Evolutionary conservation across 208 protist genomes (phyloP).

Genomic region (Phytomonas francai): DNA sequence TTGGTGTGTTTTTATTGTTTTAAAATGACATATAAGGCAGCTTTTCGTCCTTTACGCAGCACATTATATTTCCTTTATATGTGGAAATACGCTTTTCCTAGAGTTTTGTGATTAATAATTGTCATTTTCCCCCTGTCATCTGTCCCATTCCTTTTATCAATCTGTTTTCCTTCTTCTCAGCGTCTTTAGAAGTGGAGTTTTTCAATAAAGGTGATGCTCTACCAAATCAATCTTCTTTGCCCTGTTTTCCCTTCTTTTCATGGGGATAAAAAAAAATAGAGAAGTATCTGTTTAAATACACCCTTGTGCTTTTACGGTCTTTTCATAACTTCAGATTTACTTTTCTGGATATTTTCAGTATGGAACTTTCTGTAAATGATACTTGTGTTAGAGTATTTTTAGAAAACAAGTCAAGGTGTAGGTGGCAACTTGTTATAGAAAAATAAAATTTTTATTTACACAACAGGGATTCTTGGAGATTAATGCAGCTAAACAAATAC

Average conservation of each 20-base stretch:
- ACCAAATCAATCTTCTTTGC: not conserved
- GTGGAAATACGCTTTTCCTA: not conserved
- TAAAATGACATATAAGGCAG: not conserved
- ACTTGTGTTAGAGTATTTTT: not conserved
- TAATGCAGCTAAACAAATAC: not conserved
- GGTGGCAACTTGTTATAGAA: not conserved
- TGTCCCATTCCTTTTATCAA: not conserved
- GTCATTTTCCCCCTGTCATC: not conserved
- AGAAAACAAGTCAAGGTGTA: not conserved
- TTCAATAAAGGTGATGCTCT: not conserved
- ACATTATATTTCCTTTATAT: not conserved
- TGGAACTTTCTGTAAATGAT: not conserved
- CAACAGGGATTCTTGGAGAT: not conserved
- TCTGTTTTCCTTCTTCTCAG: not conserved
- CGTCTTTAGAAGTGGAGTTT: not conserved
- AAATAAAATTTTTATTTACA: not conserved
- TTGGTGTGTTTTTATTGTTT: constrained; percentile 9
- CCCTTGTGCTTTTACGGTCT: not conserved
- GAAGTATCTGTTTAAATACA: not conserved
- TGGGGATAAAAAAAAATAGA: not conserved
- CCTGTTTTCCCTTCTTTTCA: not conserved
- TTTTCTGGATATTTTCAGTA: not conserved
- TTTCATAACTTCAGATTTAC: not conserved
- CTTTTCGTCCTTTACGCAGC: not conserved
- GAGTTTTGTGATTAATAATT: not conserved